Evolutionary conservation across 2,329 filamentous ascomycete genomes (phyloP).

Genomic region (Aureobasidium sp.): DNA sequence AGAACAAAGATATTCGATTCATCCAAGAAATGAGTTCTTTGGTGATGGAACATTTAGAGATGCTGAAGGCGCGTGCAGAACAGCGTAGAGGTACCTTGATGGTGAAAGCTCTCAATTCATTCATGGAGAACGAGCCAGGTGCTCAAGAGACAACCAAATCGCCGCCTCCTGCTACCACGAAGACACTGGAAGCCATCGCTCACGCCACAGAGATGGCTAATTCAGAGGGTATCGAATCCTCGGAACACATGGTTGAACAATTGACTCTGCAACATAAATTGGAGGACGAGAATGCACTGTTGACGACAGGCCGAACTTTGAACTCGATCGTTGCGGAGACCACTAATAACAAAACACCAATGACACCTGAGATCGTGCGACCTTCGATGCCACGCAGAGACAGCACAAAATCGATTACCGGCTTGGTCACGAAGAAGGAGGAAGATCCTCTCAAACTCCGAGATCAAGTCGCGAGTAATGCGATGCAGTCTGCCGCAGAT

Average conservation of each 20-base stretch:
- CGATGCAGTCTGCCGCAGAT: slow-evolving; percentile 35
- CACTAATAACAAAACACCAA: background rate
- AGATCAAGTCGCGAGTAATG: slow-evolving; percentile 17
- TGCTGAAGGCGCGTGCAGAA: slow-evolving; percentile 43
- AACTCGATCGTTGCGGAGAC: background rate
- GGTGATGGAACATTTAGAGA: slow-evolving; percentile 54
- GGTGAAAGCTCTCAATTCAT: slow-evolving; percentile 45
- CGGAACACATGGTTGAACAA: background rate
- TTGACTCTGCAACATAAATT: background rate
- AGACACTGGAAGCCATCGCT: background rate
- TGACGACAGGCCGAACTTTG: background rate
- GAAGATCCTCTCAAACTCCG: slow-evolving; percentile 16
- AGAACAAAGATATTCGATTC: slow-evolving; percentile 41
- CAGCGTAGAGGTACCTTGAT: slow-evolving; percentile 46
- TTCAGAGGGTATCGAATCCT: slow-evolving; percentile 4
- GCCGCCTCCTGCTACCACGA: slow-evolving; percentile 2
- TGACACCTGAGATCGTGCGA: background rate
- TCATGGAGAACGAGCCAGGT: slow-evolving; percentile 24
- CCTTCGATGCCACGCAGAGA: background rate
- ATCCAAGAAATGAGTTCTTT: slow-evolving; percentile 46
- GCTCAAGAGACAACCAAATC: slow-evolving; percentile 17
- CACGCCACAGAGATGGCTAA: background rate
- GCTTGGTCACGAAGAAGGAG: slow-evolving; percentile 16
- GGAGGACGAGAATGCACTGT: background rate
- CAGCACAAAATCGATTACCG: background rate